A percentile compares a stretch with the other conserved stretches of the same genome.
Conservation (phyloP, 129 eudicot species). For the carrot (Daucus carota) region DNA sequence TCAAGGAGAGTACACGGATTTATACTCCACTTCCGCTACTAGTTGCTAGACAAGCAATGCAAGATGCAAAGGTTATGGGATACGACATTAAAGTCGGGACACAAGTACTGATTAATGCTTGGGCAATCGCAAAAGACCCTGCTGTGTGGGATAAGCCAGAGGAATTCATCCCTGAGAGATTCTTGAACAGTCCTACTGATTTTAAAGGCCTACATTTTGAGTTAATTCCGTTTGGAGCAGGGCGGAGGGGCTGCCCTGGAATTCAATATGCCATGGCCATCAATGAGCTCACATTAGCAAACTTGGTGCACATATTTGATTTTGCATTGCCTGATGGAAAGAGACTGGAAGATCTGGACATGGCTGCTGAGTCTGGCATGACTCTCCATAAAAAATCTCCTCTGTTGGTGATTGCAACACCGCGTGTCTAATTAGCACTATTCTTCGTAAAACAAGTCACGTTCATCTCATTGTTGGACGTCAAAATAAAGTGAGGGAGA, state of each 20-base stretch:
- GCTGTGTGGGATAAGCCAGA: conserved; percentile 43
- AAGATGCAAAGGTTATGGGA: conserved; percentile 35
- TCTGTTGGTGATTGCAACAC: neutral
- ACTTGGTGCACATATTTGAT: conserved; percentile 9
- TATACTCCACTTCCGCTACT: conserved; percentile 41
- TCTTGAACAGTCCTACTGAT: conserved; percentile 30
- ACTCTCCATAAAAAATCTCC: neutral
- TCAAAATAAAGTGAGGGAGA: no score
- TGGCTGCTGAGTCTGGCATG: neutral
- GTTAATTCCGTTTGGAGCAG: conserved; percentile 68
- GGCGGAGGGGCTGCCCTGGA: conserved; percentile 20
- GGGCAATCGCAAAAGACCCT: conserved; percentile 54
- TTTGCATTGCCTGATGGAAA: no score
- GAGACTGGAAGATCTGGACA: neutral
- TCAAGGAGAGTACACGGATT: conserved; percentile 48
- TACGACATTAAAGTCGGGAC: conserved; percentile 46
- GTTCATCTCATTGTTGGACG: no score
- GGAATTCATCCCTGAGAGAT: conserved; percentile 52
- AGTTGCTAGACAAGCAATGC: conserved; percentile 36
- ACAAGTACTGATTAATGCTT: conserved; percentile 40
- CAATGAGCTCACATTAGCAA: conserved; percentile 52
- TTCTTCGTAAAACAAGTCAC: no score
- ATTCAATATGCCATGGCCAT: conserved; percentile 28
- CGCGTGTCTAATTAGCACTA: neutral
- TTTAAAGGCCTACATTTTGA: conserved; percentile 43